Percentiles rank a stretch among this genome's conserved stretches.
phyloP scores from a whole-genome alignment of 768 basidiomycete species.

The Mycena rosella region DNA sequence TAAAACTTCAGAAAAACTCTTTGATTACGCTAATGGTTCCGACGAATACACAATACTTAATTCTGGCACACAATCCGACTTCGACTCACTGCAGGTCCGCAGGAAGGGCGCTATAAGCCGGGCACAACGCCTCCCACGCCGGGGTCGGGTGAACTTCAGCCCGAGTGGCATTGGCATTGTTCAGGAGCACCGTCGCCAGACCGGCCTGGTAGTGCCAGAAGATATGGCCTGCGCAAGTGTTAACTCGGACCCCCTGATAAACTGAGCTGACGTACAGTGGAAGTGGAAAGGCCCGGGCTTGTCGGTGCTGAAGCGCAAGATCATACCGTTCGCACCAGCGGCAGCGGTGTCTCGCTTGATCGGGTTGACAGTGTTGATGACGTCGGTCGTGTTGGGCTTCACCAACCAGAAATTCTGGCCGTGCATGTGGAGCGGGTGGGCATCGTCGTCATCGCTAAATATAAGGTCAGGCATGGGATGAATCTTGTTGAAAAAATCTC shows the following conservation, averaged over 20 bases:
- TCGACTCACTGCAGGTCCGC: conserved; percentile 1
- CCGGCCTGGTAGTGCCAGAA: conserved; percentile 27
- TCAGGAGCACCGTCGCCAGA: conserved; percentile 22
- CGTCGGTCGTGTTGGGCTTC: conserved; percentile 49
- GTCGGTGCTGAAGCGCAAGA: conserved; percentile 67
- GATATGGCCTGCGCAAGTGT: conserved; percentile 15
- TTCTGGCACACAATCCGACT: background rate
- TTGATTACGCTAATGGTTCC: too few species aligned
- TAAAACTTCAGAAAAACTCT: too few species aligned
- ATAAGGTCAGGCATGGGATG: too few species aligned
- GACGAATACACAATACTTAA: too few species aligned
- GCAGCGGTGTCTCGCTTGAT: conserved; percentile 47
- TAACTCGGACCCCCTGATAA: background rate
- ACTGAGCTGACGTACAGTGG: too few species aligned
- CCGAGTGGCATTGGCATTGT: background rate
- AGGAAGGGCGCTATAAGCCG: conserved; percentile 12
- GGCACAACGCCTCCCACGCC: conserved; percentile 8
- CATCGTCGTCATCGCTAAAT: background rate
- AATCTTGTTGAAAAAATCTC: conserved; percentile 37
- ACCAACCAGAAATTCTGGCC: conserved; percentile 56
- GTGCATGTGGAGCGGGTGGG: conserved; percentile 46
- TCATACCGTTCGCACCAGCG: conserved; percentile 41
- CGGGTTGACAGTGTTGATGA: conserved; percentile 62
- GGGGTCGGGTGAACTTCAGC: background rate
- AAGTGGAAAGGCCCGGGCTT: conserved; percentile 55